These are phyloP conservation scores for Monilinia fructigena DNA, from an alignment of 2,329 filamentous ascomycete species.

Conservation along the genomic window DNA sequence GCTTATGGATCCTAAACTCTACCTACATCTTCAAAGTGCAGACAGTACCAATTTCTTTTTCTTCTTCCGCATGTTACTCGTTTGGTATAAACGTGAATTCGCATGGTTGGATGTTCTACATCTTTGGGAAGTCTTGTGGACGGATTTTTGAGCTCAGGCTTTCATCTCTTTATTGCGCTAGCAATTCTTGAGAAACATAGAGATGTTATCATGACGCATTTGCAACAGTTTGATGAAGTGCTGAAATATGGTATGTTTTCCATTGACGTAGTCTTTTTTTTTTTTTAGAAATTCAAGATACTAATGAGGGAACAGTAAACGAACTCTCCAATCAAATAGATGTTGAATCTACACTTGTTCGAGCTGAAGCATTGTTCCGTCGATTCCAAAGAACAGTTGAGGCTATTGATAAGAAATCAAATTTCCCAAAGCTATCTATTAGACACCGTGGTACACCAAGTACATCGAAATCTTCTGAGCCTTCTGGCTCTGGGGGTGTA, in stretches of 20 bases:
- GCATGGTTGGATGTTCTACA: conserved; percentile 81
- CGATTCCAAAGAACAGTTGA: conserved; percentile 87
- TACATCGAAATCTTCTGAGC: neutral
- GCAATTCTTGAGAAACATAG: conserved; percentile 94
- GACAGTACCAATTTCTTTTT: conserved; percentile 99
- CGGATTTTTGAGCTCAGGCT: conserved; percentile 86
- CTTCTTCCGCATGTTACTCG: conserved; percentile 97
- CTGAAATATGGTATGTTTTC: conserved; percentile 79
- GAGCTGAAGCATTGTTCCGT: conserved; percentile 84
- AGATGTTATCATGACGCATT: conserved; percentile 93
- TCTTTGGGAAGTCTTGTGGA: conserved; percentile 93
- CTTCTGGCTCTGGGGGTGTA: neutral
- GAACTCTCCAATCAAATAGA: conserved; percentile 94
- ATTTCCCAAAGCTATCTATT: conserved; percentile 64
- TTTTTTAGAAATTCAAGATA: neutral
- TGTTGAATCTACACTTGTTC: conserved; percentile 77
- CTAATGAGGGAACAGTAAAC: conserved; percentile 62
- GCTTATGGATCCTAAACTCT: conserved; percentile 93
- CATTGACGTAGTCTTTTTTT: neutral
- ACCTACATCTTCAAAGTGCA: conserved; percentile 81
- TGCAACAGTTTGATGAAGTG: conserved; percentile 94
- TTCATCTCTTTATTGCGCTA: conserved; percentile 90
- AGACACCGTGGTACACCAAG: conserved; percentile 33
- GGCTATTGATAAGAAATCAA: conserved; percentile 85
- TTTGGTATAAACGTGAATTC: conserved; percentile 99